Percentiles rank a stretch among this genome's conserved stretches.
phyloP scores from a whole-genome alignment of 257 asterid genomes.

The Craterostigma plantagineum region DNA sequence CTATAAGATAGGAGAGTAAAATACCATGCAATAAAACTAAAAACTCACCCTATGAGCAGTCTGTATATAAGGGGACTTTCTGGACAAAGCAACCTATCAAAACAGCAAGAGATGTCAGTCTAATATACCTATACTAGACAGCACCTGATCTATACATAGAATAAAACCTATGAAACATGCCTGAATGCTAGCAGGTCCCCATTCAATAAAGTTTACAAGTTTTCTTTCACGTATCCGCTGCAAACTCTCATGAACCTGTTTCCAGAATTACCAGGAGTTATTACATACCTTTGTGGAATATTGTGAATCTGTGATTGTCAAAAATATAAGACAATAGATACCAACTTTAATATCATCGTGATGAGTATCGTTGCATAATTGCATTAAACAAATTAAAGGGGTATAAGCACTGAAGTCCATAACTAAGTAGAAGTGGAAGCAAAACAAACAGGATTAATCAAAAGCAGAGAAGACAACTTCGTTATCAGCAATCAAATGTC shows the following conservation, averaged over 20 bases:
- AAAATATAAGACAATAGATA: background rate
- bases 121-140: background rate
- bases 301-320: background rate
- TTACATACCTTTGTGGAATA: background rate
- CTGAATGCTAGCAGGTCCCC: constrained; percentile 99
- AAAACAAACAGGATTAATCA: too few species aligned
- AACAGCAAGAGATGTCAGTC: constrained; percentile 11
- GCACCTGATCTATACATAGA: background rate
- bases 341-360: background rate
- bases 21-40: background rate
- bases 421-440: too few species aligned
- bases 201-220: constrained; percentile 92
- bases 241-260: constrained; percentile 93
- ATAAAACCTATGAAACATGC: constrained; percentile 15
- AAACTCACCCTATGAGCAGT: constrained; percentile 91
- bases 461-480: too few species aligned
- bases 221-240: constrained; percentile 96
- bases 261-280: constrained; percentile 9
- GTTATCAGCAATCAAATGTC: too few species aligned
- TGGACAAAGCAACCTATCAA: constrained; percentile 87
- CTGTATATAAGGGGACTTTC: constrained; percentile 97
- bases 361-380: too few species aligned
- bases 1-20: too few species aligned
- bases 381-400: too few species aligned
- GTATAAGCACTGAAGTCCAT: too few species aligned